phyloP scores from a whole-genome alignment of 2,329 filamentous ascomycete genomes.

The Penicillium sumatraense region DNA sequence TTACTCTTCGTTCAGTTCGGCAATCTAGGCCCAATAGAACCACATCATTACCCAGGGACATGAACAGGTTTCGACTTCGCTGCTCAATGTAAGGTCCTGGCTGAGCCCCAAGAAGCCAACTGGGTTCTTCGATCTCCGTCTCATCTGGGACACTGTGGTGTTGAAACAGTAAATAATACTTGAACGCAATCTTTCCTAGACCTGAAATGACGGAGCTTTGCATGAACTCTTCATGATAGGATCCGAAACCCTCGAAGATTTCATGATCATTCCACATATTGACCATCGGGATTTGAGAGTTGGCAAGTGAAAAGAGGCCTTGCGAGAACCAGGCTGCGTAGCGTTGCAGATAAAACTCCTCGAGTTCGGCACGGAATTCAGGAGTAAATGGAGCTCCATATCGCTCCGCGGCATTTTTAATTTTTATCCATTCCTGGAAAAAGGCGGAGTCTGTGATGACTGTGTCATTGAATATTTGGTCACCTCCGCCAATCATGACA shows the following conservation, averaged over 20 bases:
- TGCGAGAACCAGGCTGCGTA: conserved; percentile 97
- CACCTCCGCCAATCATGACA: conserved; percentile 96
- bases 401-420: conserved; percentile 79
- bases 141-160: conserved; percentile 87
- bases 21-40: conserved; percentile 88
- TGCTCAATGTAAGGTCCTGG: conserved; percentile 92
- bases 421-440: conserved; percentile 83
- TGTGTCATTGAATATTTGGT: conserved; percentile 94
- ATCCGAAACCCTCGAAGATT: conserved; percentile 89
- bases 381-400: conserved; percentile 75
- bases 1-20: conserved; percentile 79
- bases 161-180: conserved; percentile 98
- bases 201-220: conserved; percentile 86
- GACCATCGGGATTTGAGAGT: conserved; percentile 94
- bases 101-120: conserved; percentile 80
- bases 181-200: conserved; percentile 88
- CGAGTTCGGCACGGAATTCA: conserved; percentile 86
- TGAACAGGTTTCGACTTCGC: conserved; percentile 80
- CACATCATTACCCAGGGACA: conserved; percentile 78
- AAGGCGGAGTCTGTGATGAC: conserved; percentile 74
- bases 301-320: conserved; percentile 89
- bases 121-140: conserved; percentile 81
- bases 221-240: conserved; percentile 92
- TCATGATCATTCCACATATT: conserved; percentile 98
- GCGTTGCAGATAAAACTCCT: conserved; percentile 82